Base-by-base conservation (phyloP, 345 rosid species). In the Gossypium herbaceum region DNA sequence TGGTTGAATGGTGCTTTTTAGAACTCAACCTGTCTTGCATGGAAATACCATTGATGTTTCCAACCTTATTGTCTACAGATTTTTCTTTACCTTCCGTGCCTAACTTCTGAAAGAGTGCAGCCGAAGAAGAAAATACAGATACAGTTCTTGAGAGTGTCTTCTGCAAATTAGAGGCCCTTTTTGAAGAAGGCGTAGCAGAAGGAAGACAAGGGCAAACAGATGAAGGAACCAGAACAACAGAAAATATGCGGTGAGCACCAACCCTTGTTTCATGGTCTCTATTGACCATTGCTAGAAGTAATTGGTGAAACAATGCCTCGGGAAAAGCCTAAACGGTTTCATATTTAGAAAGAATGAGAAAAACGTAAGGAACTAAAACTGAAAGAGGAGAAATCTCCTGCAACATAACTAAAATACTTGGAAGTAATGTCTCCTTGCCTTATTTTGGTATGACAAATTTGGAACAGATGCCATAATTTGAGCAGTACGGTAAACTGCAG, bases 101-200 rank as follows among this genome's bases (percentile, higher is more conserved):
- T 78, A 87, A 71, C 80, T 91, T 89, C 60, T 84, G 81, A 62
- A 91, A 86, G 27, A 89, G 82, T 75, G 92, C 93, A 83, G 91
- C 91, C 41, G 93, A 91, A 69, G 91, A 89, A 64, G 93, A 89
- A 81, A 91, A 89, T 70, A 87, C 90, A n/a, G 90, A 86, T 54
- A 84, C 90, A 29, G 85, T 86, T 85, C 92, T 89, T 76, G 93
- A 86, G 22, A 89, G 85, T 74, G 88, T 81, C 84, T 87, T 85
- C 75, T 87, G 93, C 69, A 91, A 67, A 44, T 84, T 78, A 68
- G 78, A 74, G 29, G 80, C 81, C 50, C 77, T 87, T 61, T 57
- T 81, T 24, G 91, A 71, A 75, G 71, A 68, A 7, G 79, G 68
- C 79, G 81, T 57, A 45, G 86, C 72, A 55, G 74, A 48, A 45